These are phyloP conservation scores for Hamigera avellanea DNA, from an alignment of 495 filamentous ascomycete species.

Conservation along the genomic window DNA sequence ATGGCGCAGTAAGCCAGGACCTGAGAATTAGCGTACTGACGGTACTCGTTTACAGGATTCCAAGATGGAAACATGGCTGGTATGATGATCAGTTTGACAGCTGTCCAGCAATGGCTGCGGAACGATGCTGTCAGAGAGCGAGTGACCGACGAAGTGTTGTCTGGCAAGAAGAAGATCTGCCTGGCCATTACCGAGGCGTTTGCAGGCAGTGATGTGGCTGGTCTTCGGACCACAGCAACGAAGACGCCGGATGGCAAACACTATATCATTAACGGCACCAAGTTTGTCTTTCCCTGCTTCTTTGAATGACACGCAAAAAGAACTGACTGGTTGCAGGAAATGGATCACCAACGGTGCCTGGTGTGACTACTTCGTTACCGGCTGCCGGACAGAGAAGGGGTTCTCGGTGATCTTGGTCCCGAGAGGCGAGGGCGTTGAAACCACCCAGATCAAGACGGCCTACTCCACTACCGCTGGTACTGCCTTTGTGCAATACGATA, in stretches of 20 bases:
- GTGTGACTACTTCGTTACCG: conserved; percentile 73
- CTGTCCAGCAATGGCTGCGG: conserved; percentile 67
- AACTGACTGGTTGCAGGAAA: conserved; percentile 34
- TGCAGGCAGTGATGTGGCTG: conserved; percentile 77
- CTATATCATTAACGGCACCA: conserved; percentile 81
- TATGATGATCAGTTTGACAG: conserved; percentile 75
- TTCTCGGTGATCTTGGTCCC: conserved; percentile 69
- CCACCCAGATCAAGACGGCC: conserved; percentile 71
- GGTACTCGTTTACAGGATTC: conserved; percentile 21
- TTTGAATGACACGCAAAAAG: background rate
- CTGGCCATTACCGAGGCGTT: conserved; percentile 86
- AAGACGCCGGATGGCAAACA: conserved; percentile 75
- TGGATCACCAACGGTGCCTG: conserved; percentile 90
- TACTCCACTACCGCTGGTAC: conserved; percentile 75
- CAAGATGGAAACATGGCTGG: conserved; percentile 56
- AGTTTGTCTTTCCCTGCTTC: conserved; percentile 21
- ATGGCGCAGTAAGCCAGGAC: conserved; percentile 42
- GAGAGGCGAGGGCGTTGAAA: conserved; percentile 58
- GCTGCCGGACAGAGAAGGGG: conserved; percentile 72
- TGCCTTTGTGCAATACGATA: conserved; percentile 72
- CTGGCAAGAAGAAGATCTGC: conserved; percentile 77
- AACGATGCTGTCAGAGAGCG: conserved; percentile 53
- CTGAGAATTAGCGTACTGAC: conserved; percentile 4
- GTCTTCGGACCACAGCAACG: conserved; percentile 66
- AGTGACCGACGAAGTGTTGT: conserved; percentile 60